A percentile compares a stretch with the other conserved stretches of the same genome.
Conservation (phyloP, 2,329 filamentous ascomycete genomes). For the Claviceps maximensis region DNA sequence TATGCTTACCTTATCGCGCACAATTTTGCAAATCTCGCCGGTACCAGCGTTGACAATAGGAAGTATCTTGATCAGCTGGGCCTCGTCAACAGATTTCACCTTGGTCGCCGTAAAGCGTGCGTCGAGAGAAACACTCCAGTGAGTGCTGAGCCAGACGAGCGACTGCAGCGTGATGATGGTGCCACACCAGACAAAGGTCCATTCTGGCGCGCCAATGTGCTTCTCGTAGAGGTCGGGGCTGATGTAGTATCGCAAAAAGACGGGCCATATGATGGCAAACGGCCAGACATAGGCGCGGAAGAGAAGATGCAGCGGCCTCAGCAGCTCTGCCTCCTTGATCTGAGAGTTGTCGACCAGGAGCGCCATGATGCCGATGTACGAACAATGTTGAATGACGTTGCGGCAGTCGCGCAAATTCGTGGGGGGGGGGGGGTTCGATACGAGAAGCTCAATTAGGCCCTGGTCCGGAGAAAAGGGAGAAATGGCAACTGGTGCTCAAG, state of each 20-base stretch:
- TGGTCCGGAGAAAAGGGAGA: not conserved
- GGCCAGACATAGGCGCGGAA: conserved; percentile 89
- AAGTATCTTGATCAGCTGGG: conserved; percentile 82
- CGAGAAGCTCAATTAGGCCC: not conserved
- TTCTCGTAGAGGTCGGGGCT: conserved; percentile 73
- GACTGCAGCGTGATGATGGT: conserved; percentile 79
- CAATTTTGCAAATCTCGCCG: conserved; percentile 73
- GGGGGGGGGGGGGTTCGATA: not conserved
- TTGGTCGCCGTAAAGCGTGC: conserved; percentile 67
- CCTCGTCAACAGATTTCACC: conserved; percentile 57
- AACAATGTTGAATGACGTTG: not conserved
- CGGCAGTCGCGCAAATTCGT: conserved; percentile 1
- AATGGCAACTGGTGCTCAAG: not conserved
- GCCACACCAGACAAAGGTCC: conserved; percentile 92
- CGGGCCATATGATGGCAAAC: conserved; percentile 80
- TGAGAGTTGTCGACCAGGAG: conserved; percentile 84
- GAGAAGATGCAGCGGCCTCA: conserved; percentile 70
- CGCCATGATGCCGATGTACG: conserved; percentile 36
- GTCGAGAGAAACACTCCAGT: conserved; percentile 88
- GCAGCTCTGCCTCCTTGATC: conserved; percentile 76
- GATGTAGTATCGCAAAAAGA: conserved; percentile 81
- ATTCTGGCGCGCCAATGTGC: conserved; percentile 87
- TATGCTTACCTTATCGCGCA: conserved; percentile 54
- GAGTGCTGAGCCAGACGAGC: conserved; percentile 85
- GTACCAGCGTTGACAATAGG: conserved; percentile 80